Evolutionary conservation across 495 filamentous ascomycete genomes (phyloP).

Genomic region (Bombardia bombarda): DNA sequence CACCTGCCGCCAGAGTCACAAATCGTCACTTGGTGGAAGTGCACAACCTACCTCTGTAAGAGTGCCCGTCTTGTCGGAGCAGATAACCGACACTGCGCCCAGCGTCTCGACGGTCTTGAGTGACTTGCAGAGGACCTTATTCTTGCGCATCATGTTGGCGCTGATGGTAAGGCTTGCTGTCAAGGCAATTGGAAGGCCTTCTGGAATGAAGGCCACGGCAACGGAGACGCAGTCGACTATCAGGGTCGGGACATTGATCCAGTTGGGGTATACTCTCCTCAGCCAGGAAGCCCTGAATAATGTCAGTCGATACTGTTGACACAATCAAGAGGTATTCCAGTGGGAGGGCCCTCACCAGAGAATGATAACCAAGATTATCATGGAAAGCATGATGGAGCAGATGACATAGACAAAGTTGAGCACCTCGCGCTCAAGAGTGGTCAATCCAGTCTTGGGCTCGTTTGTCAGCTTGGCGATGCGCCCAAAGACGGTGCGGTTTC

Average conservation of each 20-base stretch:
- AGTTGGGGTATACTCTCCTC: conserved; percentile 47
- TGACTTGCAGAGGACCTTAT: conserved; percentile 58
- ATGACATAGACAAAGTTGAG: conserved; percentile 60
- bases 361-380: conserved; percentile 47
- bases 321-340: background rate
- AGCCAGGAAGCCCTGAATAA: conserved; percentile 56
- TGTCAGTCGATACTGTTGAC: background rate
- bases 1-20: background rate
- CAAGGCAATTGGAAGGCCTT: conserved; percentile 62
- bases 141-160: conserved; percentile 54
- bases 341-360: conserved; percentile 41
- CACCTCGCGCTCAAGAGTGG: conserved; percentile 61
- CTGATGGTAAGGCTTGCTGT: conserved; percentile 48
- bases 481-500: conserved; percentile 55
- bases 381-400: conserved; percentile 44
- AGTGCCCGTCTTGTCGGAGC: conserved; percentile 64
- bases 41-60: conserved; percentile 44
- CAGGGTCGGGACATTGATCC: conserved; percentile 60
- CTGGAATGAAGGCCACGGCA: conserved; percentile 66
- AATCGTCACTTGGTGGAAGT: background rate
- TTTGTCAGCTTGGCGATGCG: conserved; percentile 62
- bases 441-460: conserved; percentile 50
- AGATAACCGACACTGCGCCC: conserved; percentile 58
- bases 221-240: conserved; percentile 61
- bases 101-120: conserved; percentile 64